Evolutionary conservation across 2,329 filamentous ascomycete species (phyloP).

Genomic region (Xylariaceae sp.): DNA sequence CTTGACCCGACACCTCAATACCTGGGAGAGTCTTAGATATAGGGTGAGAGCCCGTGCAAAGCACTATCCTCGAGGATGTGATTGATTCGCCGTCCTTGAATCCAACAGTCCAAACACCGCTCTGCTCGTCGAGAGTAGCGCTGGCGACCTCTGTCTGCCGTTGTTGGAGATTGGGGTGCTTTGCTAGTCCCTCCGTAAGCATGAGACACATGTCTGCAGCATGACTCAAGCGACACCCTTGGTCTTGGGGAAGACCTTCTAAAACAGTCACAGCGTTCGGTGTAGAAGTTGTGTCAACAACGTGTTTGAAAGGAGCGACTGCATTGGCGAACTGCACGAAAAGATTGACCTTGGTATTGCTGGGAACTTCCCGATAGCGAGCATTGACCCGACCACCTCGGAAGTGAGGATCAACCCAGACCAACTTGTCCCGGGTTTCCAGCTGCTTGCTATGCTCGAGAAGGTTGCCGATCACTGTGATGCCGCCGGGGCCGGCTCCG

Average conservation of each 20-base stretch:
- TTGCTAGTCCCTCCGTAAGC: conserved; percentile 41
- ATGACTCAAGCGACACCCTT: conserved; percentile 53
- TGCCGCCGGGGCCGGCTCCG: conserved; percentile 55
- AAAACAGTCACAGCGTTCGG: conserved; percentile 54
- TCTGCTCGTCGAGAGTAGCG: conserved; percentile 35
- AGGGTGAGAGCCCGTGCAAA: conserved; percentile 57
- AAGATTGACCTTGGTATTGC: conserved; percentile 58
- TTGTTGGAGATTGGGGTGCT: conserved; percentile 36
- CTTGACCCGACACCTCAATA: conserved; percentile 17
- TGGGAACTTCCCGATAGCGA: conserved; percentile 58
- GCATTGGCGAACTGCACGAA: conserved; percentile 56
- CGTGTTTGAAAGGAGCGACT: conserved; percentile 47
- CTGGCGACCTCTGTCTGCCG: conserved; percentile 35
- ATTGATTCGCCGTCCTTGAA: conserved; percentile 31
- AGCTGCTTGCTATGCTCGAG: conserved; percentile 44
- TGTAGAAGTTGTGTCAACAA: conserved; percentile 43
- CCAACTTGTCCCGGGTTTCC: conserved; percentile 38
- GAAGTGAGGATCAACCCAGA: conserved; percentile 58
- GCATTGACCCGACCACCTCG: conserved; percentile 48
- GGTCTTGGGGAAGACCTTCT: conserved; percentile 49
- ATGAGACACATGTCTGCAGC: conserved; percentile 52
- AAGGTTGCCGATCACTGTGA: conserved; percentile 59
- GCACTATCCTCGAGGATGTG: conserved; percentile 43
- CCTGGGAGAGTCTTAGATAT: conserved; percentile 41
- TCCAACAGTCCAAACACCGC: conserved; percentile 21